Conservation (phyloP, 805 yeast genomes). For the Wickerhamiella australiensis region DNA sequence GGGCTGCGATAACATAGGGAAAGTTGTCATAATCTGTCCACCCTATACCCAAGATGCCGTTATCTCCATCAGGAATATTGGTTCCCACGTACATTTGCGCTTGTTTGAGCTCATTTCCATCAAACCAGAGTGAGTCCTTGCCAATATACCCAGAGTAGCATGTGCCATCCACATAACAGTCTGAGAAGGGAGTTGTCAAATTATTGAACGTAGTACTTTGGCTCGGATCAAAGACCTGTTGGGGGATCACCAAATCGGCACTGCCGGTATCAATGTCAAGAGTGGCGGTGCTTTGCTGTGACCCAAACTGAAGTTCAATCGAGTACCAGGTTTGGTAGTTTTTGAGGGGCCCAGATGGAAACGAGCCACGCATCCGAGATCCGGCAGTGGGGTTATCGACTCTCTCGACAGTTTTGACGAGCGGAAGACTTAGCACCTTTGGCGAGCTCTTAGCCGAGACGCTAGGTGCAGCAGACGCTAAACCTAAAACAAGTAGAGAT, state of each 20-base stretch:
- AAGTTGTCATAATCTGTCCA: slow-evolving; percentile 31
- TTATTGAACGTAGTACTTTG: slow-evolving; percentile 17
- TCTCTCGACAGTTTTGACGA: background rate
- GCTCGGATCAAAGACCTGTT: slow-evolving; percentile 21
- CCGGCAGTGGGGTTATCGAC: background rate
- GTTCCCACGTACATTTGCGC: slow-evolving; percentile 65
- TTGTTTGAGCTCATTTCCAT: slow-evolving; percentile 33
- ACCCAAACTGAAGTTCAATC: background rate
- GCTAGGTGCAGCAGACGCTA: background rate
- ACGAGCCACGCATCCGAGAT: background rate
- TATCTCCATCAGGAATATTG: slow-evolving; percentile 28
- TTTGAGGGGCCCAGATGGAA: background rate
- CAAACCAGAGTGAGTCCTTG: slow-evolving; percentile 42
- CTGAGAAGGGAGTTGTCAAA: slow-evolving; percentile 16
- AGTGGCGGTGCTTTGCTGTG: background rate
- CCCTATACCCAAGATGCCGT: slow-evolving; percentile 22
- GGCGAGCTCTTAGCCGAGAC: background rate
- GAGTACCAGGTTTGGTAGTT: background rate
- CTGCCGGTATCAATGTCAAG: slow-evolving; percentile 3
- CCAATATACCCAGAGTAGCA: slow-evolving; percentile 39
- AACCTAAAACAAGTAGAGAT: background rate
- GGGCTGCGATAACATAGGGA: slow-evolving; percentile 20
- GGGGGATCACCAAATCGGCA: background rate
- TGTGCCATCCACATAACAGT: slow-evolving; percentile 33
- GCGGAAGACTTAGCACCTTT: background rate